Evolutionary conservation across 2,329 filamentous ascomycete species (phyloP).

Genomic region (Cercospora berteroae): DNA sequence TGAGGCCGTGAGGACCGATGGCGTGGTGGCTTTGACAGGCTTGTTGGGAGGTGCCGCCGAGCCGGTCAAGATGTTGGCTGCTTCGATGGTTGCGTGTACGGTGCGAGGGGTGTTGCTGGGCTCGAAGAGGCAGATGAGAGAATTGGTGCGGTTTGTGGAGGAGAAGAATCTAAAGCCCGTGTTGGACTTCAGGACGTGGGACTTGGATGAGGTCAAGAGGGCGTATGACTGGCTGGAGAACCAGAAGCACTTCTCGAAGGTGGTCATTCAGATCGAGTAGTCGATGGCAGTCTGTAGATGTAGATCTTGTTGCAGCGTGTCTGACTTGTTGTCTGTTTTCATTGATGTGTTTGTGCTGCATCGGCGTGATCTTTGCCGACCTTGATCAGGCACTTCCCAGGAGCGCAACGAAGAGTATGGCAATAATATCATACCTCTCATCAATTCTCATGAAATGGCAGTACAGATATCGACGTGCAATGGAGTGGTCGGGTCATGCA

Average conservation of each 20-base stretch:
- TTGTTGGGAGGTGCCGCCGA: constrained; percentile 13
- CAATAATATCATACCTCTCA: not conserved
- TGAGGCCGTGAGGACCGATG: constrained; percentile 38
- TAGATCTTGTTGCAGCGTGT: not conserved
- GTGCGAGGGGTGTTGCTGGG: constrained; percentile 25
- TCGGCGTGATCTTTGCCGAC: not conserved
- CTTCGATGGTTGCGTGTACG: constrained; percentile 17
- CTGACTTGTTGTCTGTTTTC: not conserved
- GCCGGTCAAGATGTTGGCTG: constrained; percentile 22
- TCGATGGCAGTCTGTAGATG: not conserved
- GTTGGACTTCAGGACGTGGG: constrained; percentile 40
- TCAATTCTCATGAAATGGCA: not conserved
- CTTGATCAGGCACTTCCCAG: too few relatives aligned
- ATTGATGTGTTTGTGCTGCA: not conserved
- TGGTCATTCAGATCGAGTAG: constrained; percentile 22
- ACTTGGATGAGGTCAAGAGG: constrained; percentile 32
- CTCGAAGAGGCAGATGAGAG: constrained; percentile 20
- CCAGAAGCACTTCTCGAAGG: constrained; percentile 37
- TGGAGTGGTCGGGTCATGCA: not conserved
- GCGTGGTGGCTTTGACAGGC: constrained; percentile 33
- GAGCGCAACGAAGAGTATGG: not conserved
- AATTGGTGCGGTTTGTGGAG: constrained; percentile 24
- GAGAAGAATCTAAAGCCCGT: constrained; percentile 27
- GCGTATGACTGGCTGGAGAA: constrained; percentile 34
- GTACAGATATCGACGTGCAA: not conserved